Base-by-base conservation (phyloP, 2,329 filamentous ascomycete species). In the Alternaria burnsii region DNA sequence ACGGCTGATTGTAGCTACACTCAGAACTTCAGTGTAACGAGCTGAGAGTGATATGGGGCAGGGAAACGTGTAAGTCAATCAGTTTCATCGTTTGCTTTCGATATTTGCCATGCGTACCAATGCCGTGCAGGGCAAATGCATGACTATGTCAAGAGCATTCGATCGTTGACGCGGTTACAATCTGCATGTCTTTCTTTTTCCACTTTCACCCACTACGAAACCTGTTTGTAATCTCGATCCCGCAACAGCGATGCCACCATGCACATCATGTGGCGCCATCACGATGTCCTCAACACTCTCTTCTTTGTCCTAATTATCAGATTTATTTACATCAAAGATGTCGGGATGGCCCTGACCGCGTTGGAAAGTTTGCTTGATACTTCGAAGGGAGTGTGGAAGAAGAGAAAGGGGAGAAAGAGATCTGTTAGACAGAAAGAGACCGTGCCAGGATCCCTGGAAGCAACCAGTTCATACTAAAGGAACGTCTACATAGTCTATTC, bases 311-410 rank as follows among this genome's bases (percentile, higher is more conserved):
- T 32, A 11, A 32, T 3, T 32, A 32, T 7, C 30, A 0, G 30
- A 10, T 10, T 32, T 12, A 0, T 10, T 32, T 7, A 0, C 1
- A 10, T 5, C 11, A 0, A 1, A 32, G 30, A 11, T 4, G 30
- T 12, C 30, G 30, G 30, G 30, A 12, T 12, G 30, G 6, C 0
- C 24, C 24, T 26, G 24, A 26, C 24, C 24, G 24, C 24, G 24
- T 26, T 26, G 24, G 24, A 26, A 26, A 26, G 24, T 26, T 26
- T 26, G 24, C 24, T 26, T 26, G 24, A 26, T 26, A 26, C 24
- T 26, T 26, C 24, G 7, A 26, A 26, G 24, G 24, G 24, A 6
- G 24, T 26, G 24, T 26, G 24, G 7, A 26, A 26, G 24, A 2
- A 26, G 24, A 26, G 24, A 26, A 26, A 30, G 11, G 9, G 5